phyloP scores from a whole-genome alignment of 2,329 filamentous ascomycete genomes.

The Lasiodiplodia gonubiensis region DNA sequence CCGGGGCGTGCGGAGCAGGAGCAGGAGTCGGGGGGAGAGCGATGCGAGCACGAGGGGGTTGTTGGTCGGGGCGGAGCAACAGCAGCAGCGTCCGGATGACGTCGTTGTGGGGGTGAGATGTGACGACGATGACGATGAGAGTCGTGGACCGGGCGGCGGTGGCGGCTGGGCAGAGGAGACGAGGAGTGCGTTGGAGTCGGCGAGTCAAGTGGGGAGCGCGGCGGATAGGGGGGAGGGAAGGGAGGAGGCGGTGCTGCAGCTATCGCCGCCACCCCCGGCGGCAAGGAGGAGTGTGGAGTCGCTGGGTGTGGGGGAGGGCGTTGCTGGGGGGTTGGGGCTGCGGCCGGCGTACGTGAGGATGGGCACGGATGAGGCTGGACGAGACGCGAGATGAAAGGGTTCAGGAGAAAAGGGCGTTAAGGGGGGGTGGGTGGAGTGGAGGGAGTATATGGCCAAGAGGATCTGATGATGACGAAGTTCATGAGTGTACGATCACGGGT shows the following conservation, averaged over 20 bases:
- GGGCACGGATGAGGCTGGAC: constrained; percentile 5
- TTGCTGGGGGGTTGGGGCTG: not conserved
- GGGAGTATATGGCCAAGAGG: not conserved
- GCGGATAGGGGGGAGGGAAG: not conserved
- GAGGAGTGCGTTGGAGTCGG: not conserved
- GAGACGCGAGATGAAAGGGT: constrained; percentile 35
- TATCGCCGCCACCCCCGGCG: not conserved
- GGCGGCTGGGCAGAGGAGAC: not conserved
- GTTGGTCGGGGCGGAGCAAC: not conserved
- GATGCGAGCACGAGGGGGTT: not conserved
- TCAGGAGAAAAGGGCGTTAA: not conserved
- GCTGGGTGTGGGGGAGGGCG: not conserved
- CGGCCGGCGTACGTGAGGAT: constrained; percentile 3
- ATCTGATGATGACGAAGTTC: not conserved
- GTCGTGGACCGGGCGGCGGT: no score
- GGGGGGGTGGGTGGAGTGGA: not conserved
- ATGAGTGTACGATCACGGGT: not conserved
- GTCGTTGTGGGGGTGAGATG: not conserved
- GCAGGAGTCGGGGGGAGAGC: constrained; percentile 11
- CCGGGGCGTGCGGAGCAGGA: not conserved
- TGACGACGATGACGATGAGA: no score
- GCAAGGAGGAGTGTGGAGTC: constrained; percentile 7
- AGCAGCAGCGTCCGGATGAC: not conserved
- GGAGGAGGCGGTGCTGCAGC: not conserved
- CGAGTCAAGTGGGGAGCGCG: not conserved